Conservation (phyloP, 768 basidiomycete species). For the Dentipellis fragilis region DNA sequence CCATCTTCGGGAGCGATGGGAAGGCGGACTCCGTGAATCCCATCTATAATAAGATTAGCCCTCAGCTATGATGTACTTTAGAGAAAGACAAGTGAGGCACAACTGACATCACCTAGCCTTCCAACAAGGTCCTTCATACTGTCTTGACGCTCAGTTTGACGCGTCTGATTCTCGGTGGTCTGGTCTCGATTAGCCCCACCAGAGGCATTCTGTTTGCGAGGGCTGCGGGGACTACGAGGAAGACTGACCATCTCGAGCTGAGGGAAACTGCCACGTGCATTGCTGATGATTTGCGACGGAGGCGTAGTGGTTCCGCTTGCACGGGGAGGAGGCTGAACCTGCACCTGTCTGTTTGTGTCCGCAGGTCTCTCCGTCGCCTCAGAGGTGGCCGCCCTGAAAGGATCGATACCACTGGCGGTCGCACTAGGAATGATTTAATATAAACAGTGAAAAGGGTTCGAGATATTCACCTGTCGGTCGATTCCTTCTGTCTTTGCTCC, state of each 20-base stretch:
- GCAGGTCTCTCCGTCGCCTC: neutral
- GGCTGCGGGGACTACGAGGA: slow-evolving; percentile 39
- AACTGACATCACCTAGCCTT: slow-evolving; percentile 49
- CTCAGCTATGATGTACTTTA: neutral
- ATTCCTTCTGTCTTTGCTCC: neutral
- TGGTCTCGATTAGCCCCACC: slow-evolving; percentile 25
- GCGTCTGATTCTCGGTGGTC: slow-evolving; percentile 39
- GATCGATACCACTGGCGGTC: neutral
- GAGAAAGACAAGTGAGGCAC: neutral
- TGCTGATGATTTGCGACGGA: slow-evolving; percentile 43
- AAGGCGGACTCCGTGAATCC: slow-evolving; percentile 51
- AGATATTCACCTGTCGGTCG: slow-evolving; percentile 2
- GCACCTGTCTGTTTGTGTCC: neutral
- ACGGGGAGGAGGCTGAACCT: neutral
- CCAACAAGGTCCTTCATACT: slow-evolving; percentile 5
- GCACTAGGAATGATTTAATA: neutral
- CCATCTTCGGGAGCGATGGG: slow-evolving; percentile 39
- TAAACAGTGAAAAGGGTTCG: neutral
- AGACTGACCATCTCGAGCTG: slow-evolving; percentile 54
- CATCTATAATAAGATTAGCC: slow-evolving; percentile 41
- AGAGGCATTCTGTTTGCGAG: slow-evolving; percentile 22
- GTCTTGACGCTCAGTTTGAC: slow-evolving; percentile 1
- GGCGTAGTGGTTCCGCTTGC: neutral
- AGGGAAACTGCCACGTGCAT: slow-evolving; percentile 49
- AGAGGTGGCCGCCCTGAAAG: neutral